Conservation (phyloP, 305 asterid species). For the Nicotiana rustica region DNA sequence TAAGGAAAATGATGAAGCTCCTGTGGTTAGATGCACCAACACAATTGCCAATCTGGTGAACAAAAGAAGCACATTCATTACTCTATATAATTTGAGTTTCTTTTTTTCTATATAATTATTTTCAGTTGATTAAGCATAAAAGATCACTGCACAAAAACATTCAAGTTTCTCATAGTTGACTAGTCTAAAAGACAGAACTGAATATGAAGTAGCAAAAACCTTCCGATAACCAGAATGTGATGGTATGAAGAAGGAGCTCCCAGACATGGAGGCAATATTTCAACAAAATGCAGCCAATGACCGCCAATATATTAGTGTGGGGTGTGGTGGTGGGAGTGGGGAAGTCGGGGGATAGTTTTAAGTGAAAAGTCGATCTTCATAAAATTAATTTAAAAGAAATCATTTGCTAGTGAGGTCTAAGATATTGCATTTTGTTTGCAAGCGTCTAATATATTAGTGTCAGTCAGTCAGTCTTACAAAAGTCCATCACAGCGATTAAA, state of each 20-base stretch:
- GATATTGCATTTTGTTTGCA: neutral
- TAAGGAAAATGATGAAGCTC: conserved; percentile 74
- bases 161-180: neutral
- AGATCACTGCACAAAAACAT: neutral
- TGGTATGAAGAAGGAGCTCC: neutral
- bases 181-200: neutral
- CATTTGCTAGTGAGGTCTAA: neutral
- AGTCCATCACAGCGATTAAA: neutral
- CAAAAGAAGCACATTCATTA: neutral
- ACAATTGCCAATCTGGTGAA: conserved; percentile 89
- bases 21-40: conserved; percentile 88
- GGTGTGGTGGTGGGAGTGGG: neutral
- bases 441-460: neutral
- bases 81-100: neutral
- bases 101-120: neutral
- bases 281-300: conserved; percentile 17
- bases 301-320: neutral
- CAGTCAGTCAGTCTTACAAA: neutral
- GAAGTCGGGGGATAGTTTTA: neutral
- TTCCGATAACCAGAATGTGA: neutral
- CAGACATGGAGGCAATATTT: conserved; percentile 6
- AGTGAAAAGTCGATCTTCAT: neutral
- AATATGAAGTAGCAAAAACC: neutral
- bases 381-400: neutral
- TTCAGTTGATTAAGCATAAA: neutral